phyloP scores from a whole-genome alignment of 1,284 basidiomycete genomes.

The Moniliophthora roreri region DNA sequence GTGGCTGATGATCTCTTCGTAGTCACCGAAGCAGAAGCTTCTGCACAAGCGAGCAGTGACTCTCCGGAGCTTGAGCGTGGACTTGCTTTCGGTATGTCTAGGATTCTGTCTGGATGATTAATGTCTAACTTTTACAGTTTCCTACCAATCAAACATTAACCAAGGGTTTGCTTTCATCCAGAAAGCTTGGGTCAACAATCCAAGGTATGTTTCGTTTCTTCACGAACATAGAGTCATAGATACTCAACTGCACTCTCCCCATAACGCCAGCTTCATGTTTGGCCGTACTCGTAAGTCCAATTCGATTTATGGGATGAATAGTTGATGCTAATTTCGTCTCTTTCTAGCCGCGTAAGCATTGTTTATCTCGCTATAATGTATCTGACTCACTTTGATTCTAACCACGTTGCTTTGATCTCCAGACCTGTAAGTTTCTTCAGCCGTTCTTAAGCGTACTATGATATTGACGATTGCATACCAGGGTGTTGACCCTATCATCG shows the following conservation, averaged over 20 bases:
- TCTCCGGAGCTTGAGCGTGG: constrained; percentile 23
- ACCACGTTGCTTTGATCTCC: not conserved
- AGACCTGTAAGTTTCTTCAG: not conserved
- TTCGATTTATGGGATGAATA: no score
- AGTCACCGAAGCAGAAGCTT: constrained; percentile 19
- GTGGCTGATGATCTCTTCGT: not conserved
- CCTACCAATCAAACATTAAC: constrained; percentile 27
- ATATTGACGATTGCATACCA: not conserved
- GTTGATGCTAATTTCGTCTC: no score
- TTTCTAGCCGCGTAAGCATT: no score
- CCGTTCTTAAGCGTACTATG: constrained; percentile 11
- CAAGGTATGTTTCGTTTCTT: constrained; percentile 14
- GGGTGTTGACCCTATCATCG: constrained; percentile 26
- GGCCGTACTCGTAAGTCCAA: no score
- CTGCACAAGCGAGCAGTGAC: constrained; percentile 15
- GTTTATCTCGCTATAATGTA: no score
- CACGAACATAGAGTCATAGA: not conserved
- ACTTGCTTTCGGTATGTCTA: constrained; percentile 28
- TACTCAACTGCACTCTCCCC: constrained; percentile 10
- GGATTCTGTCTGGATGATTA: not conserved
- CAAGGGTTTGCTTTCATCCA: constrained; percentile 31
- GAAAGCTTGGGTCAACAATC: constrained; percentile 28
- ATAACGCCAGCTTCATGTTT: not conserved
- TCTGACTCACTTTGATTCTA: no score
- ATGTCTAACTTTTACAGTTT: constrained; percentile 11